Evolutionary conservation across 331 rosid genomes (phyloP).

Genomic region (Pyracantha coccinea): DNA sequence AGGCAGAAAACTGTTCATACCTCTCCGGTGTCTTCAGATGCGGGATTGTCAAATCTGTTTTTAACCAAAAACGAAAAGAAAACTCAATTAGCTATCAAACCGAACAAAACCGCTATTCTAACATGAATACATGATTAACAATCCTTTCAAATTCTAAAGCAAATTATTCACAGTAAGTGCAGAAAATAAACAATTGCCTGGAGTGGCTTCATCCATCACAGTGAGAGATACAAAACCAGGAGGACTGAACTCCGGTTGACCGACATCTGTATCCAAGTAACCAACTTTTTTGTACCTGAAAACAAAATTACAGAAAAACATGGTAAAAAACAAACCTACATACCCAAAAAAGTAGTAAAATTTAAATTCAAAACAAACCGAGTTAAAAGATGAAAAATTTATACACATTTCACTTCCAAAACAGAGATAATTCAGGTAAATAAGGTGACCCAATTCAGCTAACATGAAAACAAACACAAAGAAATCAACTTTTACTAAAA

Average conservation of each 20-base stretch:
- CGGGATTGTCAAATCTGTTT: slow-evolving; percentile 65
- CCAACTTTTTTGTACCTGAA: slow-evolving; percentile 51
- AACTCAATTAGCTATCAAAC: background rate
- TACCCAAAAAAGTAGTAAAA: background rate
- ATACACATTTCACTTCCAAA: background rate
- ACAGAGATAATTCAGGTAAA: background rate
- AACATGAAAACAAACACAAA: background rate
- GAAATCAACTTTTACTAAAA: background rate
- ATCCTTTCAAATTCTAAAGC: background rate
- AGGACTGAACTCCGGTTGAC: slow-evolving; percentile 88
- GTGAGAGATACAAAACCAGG: slow-evolving; percentile 78
- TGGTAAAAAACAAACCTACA: background rate
- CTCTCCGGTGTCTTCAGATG: slow-evolving; percentile 88
- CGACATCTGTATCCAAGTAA: slow-evolving; percentile 91
- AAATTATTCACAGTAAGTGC: background rate
- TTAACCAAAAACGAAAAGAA: slow-evolving; percentile 1
- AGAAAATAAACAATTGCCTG: slow-evolving; percentile 21
- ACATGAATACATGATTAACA: background rate
- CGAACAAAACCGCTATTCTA: background rate
- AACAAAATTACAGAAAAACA: background rate
- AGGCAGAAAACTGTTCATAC: slow-evolving; percentile 33
- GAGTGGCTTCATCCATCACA: slow-evolving; percentile 37
- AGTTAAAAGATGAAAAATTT: background rate
- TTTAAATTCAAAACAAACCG: background rate
- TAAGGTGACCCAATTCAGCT: background rate